Conservation (phyloP, 148 eudicot species). For the Salicornia ramosissima region DNA sequence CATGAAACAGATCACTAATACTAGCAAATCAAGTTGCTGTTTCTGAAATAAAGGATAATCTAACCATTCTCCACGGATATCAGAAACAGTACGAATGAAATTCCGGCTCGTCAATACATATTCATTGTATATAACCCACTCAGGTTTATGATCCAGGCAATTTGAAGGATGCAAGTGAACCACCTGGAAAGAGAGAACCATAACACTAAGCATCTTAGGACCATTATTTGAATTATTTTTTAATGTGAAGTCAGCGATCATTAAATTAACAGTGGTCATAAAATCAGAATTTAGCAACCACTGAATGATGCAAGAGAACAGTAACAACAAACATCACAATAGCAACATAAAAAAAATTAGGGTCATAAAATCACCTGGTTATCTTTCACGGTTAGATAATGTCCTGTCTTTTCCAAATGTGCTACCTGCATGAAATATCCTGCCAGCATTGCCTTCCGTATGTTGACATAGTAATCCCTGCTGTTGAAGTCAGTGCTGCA, state of each 20-base stretch:
- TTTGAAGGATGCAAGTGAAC: conserved; percentile 98
- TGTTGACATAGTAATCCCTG: conserved; percentile 89
- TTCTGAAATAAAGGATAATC: conserved; percentile 17
- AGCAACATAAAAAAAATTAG: background rate
- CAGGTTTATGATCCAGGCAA: conserved; percentile 96
- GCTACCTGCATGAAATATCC: conserved; percentile 99
- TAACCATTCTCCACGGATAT: conserved; percentile 96
- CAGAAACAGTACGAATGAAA: conserved; percentile 96
- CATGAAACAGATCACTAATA: background rate
- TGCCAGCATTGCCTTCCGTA: conserved; percentile 95
- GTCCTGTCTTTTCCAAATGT: conserved; percentile 86
- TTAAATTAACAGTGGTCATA: background rate
- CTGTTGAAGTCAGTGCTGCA: conserved; percentile 97
- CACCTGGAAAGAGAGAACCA: conserved; percentile 39
- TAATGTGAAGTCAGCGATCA: background rate
- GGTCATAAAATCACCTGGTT: conserved; percentile 53
- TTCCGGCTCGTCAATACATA: conserved; percentile 91
- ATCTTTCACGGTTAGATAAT: conserved; percentile 91
- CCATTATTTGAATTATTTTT: too few relatives aligned
- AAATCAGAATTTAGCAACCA: too few relatives aligned
- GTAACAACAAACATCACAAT: background rate
- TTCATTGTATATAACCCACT: conserved; percentile 98
- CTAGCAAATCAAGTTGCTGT: background rate
- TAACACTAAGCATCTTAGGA: background rate
- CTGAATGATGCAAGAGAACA: background rate